Conservation (phyloP, 345 rosid genomes). For the Zanthoxylum bungeanum region DNA sequence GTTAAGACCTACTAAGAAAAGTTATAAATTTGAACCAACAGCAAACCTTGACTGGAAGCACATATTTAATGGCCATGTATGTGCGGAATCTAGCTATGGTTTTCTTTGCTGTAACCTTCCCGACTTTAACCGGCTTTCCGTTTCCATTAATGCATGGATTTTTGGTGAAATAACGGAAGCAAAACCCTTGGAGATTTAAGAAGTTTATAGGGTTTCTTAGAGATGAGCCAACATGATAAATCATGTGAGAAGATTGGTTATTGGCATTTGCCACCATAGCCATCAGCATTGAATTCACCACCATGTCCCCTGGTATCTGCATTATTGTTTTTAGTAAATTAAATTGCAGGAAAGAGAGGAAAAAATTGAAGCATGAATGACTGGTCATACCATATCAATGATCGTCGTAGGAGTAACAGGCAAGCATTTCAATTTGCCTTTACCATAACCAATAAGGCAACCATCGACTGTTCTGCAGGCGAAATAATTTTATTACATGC, state of each 20-base stretch:
- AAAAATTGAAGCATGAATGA: no score
- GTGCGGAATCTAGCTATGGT: not conserved
- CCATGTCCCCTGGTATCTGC: slow-evolving; percentile 23
- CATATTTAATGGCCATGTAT: slow-evolving; percentile 3
- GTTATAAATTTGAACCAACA: no score
- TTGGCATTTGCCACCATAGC: not conserved
- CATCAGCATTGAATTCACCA: slow-evolving; percentile 13
- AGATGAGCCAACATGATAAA: slow-evolving; percentile 31
- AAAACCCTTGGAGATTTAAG: not conserved
- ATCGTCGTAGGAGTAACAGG: slow-evolving; percentile 29
- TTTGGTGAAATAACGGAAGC: not conserved
- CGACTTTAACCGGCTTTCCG: slow-evolving; percentile 3
- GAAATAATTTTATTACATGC: no score
- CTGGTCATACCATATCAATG: slow-evolving; percentile 54
- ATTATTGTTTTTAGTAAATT: not conserved
- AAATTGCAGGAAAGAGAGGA: no score
- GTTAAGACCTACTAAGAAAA: no score
- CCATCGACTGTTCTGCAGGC: not conserved
- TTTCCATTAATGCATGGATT: slow-evolving; percentile 8
- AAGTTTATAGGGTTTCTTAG: slow-evolving; percentile 12
- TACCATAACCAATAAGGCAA: slow-evolving; percentile 32
- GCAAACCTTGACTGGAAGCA: slow-evolving; percentile 19
- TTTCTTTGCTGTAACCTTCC: not conserved
- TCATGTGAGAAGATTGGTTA: not conserved
- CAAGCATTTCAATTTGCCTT: slow-evolving; percentile 45